A percentile compares a stretch with the other conserved stretches of the same genome.
These are phyloP conservation scores for Pterocarpus santalinus DNA, from an alignment of 306 rosid genomes.

Conservation along the genomic window DNA sequence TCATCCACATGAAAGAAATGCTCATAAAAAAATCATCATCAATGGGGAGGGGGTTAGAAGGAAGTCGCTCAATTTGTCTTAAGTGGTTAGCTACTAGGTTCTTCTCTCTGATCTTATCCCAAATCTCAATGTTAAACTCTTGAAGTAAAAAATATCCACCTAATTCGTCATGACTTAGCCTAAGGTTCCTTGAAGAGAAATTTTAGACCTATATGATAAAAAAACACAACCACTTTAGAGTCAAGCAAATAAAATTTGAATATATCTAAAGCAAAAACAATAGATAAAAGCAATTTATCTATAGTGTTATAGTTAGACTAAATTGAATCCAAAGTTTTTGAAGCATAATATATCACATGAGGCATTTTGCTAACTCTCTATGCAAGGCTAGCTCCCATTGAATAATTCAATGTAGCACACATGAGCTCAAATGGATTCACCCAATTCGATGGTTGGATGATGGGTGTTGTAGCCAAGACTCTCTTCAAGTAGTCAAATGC, in stretches of 20 bases:
- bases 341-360: background rate
- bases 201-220: too few relatives aligned
- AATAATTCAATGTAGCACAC: background rate
- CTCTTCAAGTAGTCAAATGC: background rate
- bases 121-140: too few relatives aligned
- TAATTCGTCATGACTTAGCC: too few relatives aligned
- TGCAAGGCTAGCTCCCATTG: background rate
- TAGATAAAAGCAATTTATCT: too few relatives aligned
- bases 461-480: background rate
- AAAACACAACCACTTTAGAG: background rate
- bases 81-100: too few relatives aligned
- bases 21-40: too few relatives aligned
- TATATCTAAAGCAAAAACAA: background rate
- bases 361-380: background rate
- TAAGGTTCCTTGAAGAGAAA: too few relatives aligned
- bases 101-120: too few relatives aligned
- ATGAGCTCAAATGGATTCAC: background rate
- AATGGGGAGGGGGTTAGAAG: too few relatives aligned
- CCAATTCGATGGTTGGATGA: background rate
- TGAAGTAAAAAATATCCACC: too few relatives aligned
- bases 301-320: background rate
- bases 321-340: background rate
- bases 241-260: background rate
- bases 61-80: too few relatives aligned
- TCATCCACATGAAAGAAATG: fast-evolving